Evolutionary conservation across 1,284 basidiomycete species (phyloP).

Genomic region (Cutaneotrichosporon cyanovorans): DNA sequence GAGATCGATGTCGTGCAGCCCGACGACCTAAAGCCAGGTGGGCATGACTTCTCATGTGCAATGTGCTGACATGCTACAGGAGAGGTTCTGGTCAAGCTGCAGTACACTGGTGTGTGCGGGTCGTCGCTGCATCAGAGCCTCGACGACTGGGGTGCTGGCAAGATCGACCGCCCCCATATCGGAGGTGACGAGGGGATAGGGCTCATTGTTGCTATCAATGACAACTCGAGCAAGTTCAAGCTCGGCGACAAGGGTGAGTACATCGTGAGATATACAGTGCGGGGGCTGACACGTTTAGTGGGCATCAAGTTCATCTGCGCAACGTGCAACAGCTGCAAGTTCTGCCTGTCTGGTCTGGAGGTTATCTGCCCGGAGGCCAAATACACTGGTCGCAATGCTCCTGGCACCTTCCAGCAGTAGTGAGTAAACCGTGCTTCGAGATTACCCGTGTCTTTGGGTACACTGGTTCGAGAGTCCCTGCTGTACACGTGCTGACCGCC

Average conservation of each 20-base stretch:
- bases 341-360: constrained; percentile 63
- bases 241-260: constrained; percentile 14
- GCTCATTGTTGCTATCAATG: constrained; percentile 65
- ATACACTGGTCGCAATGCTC: constrained; percentile 59
- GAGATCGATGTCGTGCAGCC: constrained; percentile 5
- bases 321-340: constrained; percentile 63
- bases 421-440: not conserved
- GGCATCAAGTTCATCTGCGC: constrained; percentile 72
- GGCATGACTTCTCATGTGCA: not conserved
- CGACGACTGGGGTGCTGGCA: constrained; percentile 3
- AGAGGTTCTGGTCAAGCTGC: constrained; percentile 10
- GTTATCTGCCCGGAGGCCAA: constrained; percentile 54
- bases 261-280: too few relatives aligned
- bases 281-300: constrained; percentile 57
- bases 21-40: not conserved
- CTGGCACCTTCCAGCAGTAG: constrained; percentile 55
- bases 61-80: not conserved
- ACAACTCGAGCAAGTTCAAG: constrained; percentile 50
- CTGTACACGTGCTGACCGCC: constrained; percentile 47
- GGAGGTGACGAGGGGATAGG: constrained; percentile 54
- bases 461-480: too few relatives aligned
- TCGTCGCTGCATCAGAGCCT: not conserved
- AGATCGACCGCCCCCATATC: constrained; percentile 55
- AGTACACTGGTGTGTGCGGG: constrained; percentile 51
- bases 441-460: constrained; percentile 52